Base-by-base conservation (phyloP, 2,329 filamentous ascomycete species). In the Byssothecium circinans region DNA sequence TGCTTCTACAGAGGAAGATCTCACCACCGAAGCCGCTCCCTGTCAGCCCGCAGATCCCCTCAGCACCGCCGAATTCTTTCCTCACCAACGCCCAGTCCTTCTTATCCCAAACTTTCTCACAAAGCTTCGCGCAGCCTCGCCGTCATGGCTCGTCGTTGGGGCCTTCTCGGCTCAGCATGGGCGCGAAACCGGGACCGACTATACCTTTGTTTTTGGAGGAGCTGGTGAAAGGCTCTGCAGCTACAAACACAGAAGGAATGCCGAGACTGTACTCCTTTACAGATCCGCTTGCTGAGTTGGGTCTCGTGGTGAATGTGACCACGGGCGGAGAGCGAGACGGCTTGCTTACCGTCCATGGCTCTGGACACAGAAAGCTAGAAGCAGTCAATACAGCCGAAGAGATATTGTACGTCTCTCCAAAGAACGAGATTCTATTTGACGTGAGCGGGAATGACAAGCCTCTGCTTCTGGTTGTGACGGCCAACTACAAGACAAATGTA, bases 21-120 rank as follows among this genome's bases (percentile, higher is more conserved):
- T 78, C 77, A 74, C 49, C 81, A 77, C 23, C 77, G 75, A 55
- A 64, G 25, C 54, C 60, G 20, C 37, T 52, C 38, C 50, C 64
- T 36, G 48, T 67, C 25, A 73, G 73, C 35, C 74, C 75, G 8
- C 65, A 68, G 27, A 36, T 74, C 17, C 79, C 79, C 36, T 64
- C 67, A 27, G 88, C 85, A 0, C 89, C 91, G 32, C 88, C 87
- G 4, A 94, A 90, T 66, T 95, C 91, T 0, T 95, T 96, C 89
- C 50, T 87, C 85, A 68, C 67, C 27, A 67, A 58, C 38, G 56
- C 56, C 22, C 66, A 67, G 37, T 68, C 65, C 0, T 69, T 69
- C 29, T 45, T 67, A 2, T 85, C 86, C 8, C 84, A 90, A 61
- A 73, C 51, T 78, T 49, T 82, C 76, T 54, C 70, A 6, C 70